Evolutionary conservation across 352 stramenopile genomes (phyloP), one percentile per base, ranked within the genome.

Genomic region (Phytopythium litorale): DNA sequence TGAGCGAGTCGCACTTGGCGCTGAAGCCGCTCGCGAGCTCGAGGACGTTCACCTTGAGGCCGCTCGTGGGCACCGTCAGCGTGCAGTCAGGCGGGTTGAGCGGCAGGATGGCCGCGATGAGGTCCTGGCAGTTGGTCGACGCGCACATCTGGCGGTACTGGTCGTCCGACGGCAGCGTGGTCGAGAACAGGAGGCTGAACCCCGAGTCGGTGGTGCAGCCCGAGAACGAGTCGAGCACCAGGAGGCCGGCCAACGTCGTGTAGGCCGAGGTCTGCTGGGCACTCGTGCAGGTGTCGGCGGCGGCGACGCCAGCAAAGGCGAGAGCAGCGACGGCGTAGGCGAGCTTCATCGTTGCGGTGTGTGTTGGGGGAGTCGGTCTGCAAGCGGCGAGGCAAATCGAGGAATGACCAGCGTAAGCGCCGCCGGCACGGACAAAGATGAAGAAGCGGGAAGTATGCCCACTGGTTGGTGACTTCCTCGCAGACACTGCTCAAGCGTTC

Each of bases 141-240:
- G 43, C 40, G 57, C 63, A 69, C 63, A 69, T 69, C 37, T 62
- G 49, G 37, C 42, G 32, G 16, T 61, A 40, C 58, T 65, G 56
- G 6, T 23, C 63, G 18, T 60, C 45, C 32, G 28, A 50, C 9
- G 63, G 63, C 32, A 55, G 15, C 32, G 55, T 54, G 12, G 49
- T 61, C 15, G 63, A 45, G 28, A 38, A 51, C 40, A 64, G 37
- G 25, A 64, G 33, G 21, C 19, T 50, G 51, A 59, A 69, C 8
- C 35, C 50, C 33, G 63, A 60, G 30, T 50, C 58, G 15, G 18
- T 49, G 6, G 28, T 46, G 58, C 63, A 69, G 40, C 25, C 30
- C 15, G 21, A 18, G 30, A 62, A 30, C 21, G 16, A 16, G 30
- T 19, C 13, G 56, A 30, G 23, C 21, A 25, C 18, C 38, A 54